A percentile compares a stretch with the other conserved stretches of the same genome.
Conservation (phyloP, 352 stramenopile genomes). For the Pythium vanterpoolii region DNA sequence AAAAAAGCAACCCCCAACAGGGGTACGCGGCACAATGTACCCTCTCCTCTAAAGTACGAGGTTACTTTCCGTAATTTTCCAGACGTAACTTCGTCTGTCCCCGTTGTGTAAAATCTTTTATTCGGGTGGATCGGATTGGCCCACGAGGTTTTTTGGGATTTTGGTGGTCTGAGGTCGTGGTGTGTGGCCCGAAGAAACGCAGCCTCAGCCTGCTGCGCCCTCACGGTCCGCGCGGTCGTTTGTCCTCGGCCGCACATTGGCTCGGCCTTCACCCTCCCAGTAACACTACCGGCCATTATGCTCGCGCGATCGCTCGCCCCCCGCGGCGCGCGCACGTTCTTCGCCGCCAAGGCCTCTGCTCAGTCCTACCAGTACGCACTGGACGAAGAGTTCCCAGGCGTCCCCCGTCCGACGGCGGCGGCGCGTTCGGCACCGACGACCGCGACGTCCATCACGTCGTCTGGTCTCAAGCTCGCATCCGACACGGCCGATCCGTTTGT, state of each 20-base stretch:
- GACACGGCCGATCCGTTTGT: slow-evolving; percentile 45
- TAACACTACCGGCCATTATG: slow-evolving; percentile 5
- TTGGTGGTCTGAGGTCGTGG: slow-evolving; percentile 17
- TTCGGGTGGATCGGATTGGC: not conserved
- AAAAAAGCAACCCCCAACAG: not conserved
- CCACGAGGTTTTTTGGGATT: slow-evolving; percentile 23
- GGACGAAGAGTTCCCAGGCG: slow-evolving; percentile 57
- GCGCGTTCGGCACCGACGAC: slow-evolving; percentile 22
- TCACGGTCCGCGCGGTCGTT: not conserved
- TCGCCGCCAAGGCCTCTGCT: slow-evolving; percentile 47
- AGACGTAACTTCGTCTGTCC: not conserved
- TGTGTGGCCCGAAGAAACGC: slow-evolving; percentile 18
- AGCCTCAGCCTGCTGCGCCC: no score
- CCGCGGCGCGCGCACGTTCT: slow-evolving; percentile 50
- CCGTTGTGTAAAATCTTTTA: not conserved
- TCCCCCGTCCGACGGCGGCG: slow-evolving; percentile 38
- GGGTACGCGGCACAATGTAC: not conserved
- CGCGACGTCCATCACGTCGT: slow-evolving; percentile 35
- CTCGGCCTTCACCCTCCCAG: not conserved
- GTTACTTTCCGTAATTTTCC: not conserved
- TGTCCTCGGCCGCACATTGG: slow-evolving; percentile 1
- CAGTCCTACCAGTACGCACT: slow-evolving; percentile 58
- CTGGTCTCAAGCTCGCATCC: slow-evolving; percentile 61
- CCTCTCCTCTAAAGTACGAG: slow-evolving; percentile 3
- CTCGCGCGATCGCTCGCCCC: slow-evolving; percentile 31